Evolutionary conservation across 1,284 basidiomycete genomes (phyloP).

Genomic region (Rhodotorula sp.): DNA sequence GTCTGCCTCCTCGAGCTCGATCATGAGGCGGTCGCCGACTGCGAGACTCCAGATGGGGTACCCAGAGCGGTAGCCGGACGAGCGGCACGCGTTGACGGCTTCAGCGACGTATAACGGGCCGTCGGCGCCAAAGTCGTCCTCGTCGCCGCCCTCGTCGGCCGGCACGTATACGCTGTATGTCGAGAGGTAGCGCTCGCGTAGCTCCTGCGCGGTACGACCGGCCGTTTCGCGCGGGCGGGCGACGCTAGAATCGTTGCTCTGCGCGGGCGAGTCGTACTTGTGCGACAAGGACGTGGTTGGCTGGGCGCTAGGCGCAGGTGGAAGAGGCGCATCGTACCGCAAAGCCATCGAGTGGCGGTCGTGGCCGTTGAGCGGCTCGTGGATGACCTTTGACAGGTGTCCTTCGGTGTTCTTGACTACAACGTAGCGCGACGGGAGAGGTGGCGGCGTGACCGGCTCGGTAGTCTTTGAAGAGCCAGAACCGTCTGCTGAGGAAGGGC

Average conservation of each 20-base stretch:
- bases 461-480: constrained; percentile 3
- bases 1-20: constrained; percentile 40
- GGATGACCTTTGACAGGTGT: background rate
- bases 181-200: constrained; percentile 17
- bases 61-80: constrained; percentile 25
- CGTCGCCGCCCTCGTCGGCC: constrained; percentile 3
- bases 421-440: background rate
- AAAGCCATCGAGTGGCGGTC: constrained; percentile 15
- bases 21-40: constrained; percentile 21
- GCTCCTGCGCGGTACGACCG: constrained; percentile 4
- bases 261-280: background rate
- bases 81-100: constrained; percentile 24
- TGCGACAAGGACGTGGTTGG: background rate
- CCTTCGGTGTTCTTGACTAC: background rate
- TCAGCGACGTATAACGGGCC: constrained; percentile 36
- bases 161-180: constrained; percentile 25
- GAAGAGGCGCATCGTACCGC: constrained; percentile 24
- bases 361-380: constrained; percentile 11
- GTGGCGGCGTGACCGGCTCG: constrained; percentile 22
- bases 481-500: constrained; percentile 6
- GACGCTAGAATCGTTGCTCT: background rate
- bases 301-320: background rate
- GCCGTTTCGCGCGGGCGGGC: background rate
- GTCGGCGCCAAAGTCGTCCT: constrained; percentile 16
- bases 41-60: constrained; percentile 31